Evolutionary conservation across 2,329 filamentous ascomycete genomes (phyloP).

Genomic region (Elsinoe arachidis): DNA sequence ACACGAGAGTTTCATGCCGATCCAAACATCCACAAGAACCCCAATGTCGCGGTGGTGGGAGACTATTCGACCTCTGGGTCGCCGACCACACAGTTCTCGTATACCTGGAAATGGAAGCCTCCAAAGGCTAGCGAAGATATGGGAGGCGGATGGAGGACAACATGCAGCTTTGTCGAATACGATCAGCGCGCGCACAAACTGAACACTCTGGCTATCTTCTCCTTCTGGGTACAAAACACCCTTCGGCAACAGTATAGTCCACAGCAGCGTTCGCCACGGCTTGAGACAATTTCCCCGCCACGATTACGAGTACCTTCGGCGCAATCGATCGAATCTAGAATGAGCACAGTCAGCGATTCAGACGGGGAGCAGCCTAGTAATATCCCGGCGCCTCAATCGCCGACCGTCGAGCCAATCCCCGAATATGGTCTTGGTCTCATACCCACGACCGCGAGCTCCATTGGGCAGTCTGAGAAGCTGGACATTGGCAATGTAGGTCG

Average conservation of each 20-base stretch:
- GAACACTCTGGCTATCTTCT: constrained; percentile 82
- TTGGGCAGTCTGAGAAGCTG: constrained; percentile 55
- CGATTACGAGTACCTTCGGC: constrained; percentile 76
- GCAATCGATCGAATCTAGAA: constrained; percentile 74
- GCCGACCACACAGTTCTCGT: constrained; percentile 78
- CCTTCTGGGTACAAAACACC: constrained; percentile 78
- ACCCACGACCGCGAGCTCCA: constrained; percentile 30
- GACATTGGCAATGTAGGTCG: constrained; percentile 64
- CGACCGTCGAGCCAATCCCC: constrained; percentile 39
- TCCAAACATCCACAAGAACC: constrained; percentile 93
- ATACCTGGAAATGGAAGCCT: constrained; percentile 95
- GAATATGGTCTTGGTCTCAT: constrained; percentile 39
- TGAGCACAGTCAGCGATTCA: constrained; percentile 50
- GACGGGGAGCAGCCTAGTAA: constrained; percentile 44
- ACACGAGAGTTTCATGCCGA: constrained; percentile 95
- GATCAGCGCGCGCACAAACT: constrained; percentile 85
- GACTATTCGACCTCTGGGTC: constrained; percentile 80
- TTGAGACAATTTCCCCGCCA: constrained; percentile 59
- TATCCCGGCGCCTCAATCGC: constrained; percentile 38
- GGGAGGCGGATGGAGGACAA: constrained; percentile 89
- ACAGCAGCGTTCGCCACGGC: constrained; percentile 53
- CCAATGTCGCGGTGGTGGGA: constrained; percentile 91
- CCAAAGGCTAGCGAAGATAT: constrained; percentile 73
- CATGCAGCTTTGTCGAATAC: constrained; percentile 96
- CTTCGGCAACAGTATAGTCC: constrained; percentile 32